phyloP scores from a whole-genome alignment of 257 asterid genomes.

The Oldenlandia corymbosa region DNA sequence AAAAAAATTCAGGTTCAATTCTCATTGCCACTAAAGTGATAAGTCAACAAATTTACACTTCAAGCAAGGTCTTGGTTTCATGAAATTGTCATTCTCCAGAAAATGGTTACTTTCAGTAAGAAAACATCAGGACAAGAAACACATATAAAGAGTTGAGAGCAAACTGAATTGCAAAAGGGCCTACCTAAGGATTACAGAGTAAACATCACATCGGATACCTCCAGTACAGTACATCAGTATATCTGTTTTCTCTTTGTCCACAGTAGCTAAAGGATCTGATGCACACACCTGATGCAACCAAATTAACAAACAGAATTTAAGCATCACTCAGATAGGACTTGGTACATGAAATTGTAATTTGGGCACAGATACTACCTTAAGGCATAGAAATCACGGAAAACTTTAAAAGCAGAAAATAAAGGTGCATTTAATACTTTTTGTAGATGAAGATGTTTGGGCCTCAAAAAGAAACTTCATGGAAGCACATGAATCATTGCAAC shows the following conservation, averaged over 20 bases:
- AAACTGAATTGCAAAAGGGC: constrained; percentile 19
- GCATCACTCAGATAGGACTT: not conserved
- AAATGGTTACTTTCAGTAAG: not conserved
- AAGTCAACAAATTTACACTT: not conserved
- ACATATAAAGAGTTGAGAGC: not conserved
- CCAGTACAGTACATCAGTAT: constrained; percentile 96
- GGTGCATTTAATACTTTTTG: not conserved
- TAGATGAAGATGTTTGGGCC: not conserved
- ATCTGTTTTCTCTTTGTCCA: constrained; percentile 75
- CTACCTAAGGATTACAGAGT: constrained; percentile 85
- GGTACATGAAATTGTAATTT: not conserved
- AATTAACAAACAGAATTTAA: not conserved
- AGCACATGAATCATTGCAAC: too few relatives aligned
- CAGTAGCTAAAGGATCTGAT: constrained; percentile 75
- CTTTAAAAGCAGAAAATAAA: not conserved
- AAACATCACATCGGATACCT: constrained; percentile 94
- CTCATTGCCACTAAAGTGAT: not conserved
- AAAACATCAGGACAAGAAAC: not conserved
- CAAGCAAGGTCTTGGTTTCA: not conserved
- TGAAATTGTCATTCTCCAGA: not conserved
- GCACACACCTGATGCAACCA: constrained; percentile 35
- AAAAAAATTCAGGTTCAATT: not conserved
- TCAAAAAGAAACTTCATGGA: not conserved
- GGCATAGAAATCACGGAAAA: not conserved
- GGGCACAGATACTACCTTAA: not conserved